Percentiles rank a stretch among this genome's conserved stretches.
phyloP scores from a whole-genome alignment of 805 yeast genomes.

The Zygoascus ofunaensis region DNA sequence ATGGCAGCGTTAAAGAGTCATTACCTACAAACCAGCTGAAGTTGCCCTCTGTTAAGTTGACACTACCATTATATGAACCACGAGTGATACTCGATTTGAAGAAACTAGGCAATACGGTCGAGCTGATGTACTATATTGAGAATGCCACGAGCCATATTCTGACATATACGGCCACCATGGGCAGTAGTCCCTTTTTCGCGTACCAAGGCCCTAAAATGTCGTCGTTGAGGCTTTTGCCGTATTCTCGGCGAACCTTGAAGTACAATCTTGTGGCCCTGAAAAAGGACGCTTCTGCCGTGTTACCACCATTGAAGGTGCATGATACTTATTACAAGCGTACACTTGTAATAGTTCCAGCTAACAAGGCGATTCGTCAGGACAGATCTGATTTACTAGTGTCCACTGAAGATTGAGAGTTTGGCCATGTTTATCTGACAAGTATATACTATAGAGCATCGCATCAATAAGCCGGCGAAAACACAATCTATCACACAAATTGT shows the following conservation, averaged over 20 bases:
- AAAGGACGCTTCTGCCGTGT: conserved; percentile 7
- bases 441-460: no score
- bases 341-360: conserved; percentile 42
- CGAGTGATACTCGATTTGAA: conserved; percentile 42
- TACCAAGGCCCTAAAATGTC: conserved; percentile 31
- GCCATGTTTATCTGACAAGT: no score
- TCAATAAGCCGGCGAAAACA: no score
- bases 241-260: conserved; percentile 34
- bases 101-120: not conserved
- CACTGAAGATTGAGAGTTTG: not conserved
- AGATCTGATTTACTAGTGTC: conserved; percentile 6
- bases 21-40: conserved; percentile 12
- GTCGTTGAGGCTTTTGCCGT: conserved; percentile 49
- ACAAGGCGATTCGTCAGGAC: conserved; percentile 9
- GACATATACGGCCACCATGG: conserved; percentile 46
- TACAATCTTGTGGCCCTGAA: conserved; percentile 24
- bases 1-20: not conserved
- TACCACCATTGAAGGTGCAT: conserved; percentile 58
- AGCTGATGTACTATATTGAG: conserved; percentile 43
- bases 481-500: no score
- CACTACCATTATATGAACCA: conserved; percentile 61
- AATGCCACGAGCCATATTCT: conserved; percentile 68
- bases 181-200: conserved; percentile 32
- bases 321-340: conserved; percentile 62
- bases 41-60: conserved; percentile 39